phyloP scores from a whole-genome alignment of 1,284 basidiomycete species.

The Nidula niveotomentosa region DNA sequence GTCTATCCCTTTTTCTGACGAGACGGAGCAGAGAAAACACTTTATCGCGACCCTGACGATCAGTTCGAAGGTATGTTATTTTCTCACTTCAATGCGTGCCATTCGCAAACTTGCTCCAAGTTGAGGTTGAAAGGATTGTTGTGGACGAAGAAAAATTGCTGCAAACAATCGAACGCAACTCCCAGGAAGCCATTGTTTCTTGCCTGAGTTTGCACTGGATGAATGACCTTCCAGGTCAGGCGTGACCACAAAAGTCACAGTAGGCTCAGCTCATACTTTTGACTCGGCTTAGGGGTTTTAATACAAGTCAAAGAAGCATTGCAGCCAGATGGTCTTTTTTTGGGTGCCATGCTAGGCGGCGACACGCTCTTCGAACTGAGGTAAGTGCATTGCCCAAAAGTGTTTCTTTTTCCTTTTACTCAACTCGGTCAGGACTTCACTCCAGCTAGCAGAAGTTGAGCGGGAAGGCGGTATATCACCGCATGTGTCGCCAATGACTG shows the following conservation, averaged over 20 bases:
- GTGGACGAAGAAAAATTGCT: conserved; percentile 81
- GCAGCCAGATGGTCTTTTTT: conserved; percentile 91
- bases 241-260: not conserved
- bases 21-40: conserved; percentile 46
- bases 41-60: conserved; percentile 72
- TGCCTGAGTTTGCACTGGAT: conserved; percentile 96
- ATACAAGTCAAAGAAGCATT: conserved; percentile 88
- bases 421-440: conserved; percentile 47
- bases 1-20: not conserved
- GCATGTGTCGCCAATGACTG: conserved; percentile 96
- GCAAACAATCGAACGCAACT: conserved; percentile 61
- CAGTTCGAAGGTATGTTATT: conserved; percentile 69
- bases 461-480: conserved; percentile 96
- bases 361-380: conserved; percentile 96
- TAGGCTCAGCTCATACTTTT: not conserved
- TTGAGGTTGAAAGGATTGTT: conserved; percentile 69
- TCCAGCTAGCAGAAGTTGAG: conserved; percentile 95
- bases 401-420: not conserved
- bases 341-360: conserved; percentile 94
- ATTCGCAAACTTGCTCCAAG: conserved; percentile 47
- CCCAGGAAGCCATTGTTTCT: conserved; percentile 91
- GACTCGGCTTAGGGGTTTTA: not conserved
- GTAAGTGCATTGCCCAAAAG: conserved; percentile 31
- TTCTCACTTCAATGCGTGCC: not conserved
- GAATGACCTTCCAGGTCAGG: conserved; percentile 90